Base-by-base conservation (phyloP, 352 stramenopile species). In the Pythium periplocum region DNA sequence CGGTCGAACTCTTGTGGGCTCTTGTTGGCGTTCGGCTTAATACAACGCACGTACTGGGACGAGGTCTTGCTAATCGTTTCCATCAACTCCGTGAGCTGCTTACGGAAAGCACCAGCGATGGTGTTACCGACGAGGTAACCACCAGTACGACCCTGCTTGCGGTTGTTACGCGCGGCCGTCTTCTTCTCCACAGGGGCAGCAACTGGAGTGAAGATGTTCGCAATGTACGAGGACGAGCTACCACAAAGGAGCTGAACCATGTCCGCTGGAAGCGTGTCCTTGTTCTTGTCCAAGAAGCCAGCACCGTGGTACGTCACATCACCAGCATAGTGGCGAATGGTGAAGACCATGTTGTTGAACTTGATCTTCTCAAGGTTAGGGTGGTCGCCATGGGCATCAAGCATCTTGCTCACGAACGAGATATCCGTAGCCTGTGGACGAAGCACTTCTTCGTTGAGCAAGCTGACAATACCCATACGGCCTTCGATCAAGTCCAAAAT, bases 381-480 rank as follows among this genome's bases (percentile, higher is more conserved):
- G 61, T 96, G 78, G 46, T 80, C 73, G 30, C 62, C 80, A 59
- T 90, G 87, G 11, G 85, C 70, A 37, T 87, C 84, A 32, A 86
- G 55, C 42, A 96, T 61, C 59, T 94, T 93, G 68, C 70, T 83
- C 52, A 95, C 76, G 32, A 97, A 95, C 30, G 77, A 87, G 26
- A 35, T 71, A 64, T 97, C 86, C 4, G 67, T 91, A 11, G 84
- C 88, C 53, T 90, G 75, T 4, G 91, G 88, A 26, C 87, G 75
- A 6, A 97, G 83, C 46, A 96, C 96, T 66, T 98, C 93, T 68
- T 99, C 95, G 62, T 99, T 97, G 34, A 99, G 69, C 48, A 99
- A 66, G 34, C 74, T 79, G 26, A 98, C 73, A 55, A 98, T 95
- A 30, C 92, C 92, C 60, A 83, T 85, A 36, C 69, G 83, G 33